Evolutionary conservation across 2,329 filamentous ascomycete species (phyloP).

Genomic region (Epicoccum nigrum): DNA sequence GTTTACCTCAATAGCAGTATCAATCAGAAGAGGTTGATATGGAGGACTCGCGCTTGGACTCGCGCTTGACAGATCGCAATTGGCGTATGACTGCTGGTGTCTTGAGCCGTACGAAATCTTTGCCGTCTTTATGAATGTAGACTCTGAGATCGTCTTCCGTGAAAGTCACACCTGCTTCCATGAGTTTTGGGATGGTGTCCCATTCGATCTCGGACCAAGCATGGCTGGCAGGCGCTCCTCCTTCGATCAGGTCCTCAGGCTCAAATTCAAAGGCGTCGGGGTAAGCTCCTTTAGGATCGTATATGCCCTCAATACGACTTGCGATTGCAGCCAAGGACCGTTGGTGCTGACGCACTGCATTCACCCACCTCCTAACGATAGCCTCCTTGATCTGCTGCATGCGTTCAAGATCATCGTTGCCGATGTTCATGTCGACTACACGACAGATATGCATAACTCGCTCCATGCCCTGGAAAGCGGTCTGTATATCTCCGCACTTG

Average conservation of each 20-base stretch:
- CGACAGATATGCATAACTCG: constrained; percentile 19
- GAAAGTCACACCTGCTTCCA: background rate
- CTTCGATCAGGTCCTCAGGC: background rate
- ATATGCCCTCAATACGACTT: constrained; percentile 5
- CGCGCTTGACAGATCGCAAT: background rate
- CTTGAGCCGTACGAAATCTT: constrained; percentile 3
- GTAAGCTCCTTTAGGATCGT: background rate
- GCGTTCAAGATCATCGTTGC: background rate
- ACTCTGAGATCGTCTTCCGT: constrained; percentile 8
- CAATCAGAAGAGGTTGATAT: no score
- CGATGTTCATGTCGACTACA: constrained; percentile 13
- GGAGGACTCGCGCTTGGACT: no score
- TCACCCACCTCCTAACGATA: constrained; percentile 16
- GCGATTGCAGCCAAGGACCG: constrained; percentile 1
- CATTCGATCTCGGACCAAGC: constrained; percentile 4
- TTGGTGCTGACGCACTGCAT: constrained; percentile 2
- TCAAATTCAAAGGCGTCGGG: constrained; percentile 14
- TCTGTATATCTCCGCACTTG: constrained; percentile 1
- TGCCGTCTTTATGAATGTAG: background rate
- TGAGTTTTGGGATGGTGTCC: background rate
- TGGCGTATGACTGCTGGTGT: constrained; percentile 9
- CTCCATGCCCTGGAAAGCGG: constrained; percentile 9
- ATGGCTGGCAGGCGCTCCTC: background rate
- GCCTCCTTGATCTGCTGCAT: constrained; percentile 7
- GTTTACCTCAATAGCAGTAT: no score